Conservation (phyloP, 768 basidiomycete species). For the Macrolepiota albuminosa region DNA sequence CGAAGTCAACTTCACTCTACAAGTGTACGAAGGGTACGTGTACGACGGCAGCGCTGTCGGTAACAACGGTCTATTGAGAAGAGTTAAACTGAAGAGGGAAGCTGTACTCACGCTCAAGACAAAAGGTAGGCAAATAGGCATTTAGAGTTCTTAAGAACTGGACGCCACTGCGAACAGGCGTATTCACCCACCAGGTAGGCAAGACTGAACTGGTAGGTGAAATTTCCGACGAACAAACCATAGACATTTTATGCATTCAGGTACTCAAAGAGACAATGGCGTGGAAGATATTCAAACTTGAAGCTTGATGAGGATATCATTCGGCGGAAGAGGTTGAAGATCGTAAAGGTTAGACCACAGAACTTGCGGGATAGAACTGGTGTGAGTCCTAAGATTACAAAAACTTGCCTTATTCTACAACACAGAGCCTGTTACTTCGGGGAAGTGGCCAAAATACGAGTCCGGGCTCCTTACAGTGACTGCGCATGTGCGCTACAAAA, state of each 20-base stretch:
- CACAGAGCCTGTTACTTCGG: too few relatives aligned
- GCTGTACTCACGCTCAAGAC: conserved; percentile 3
- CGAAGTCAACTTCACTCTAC: background rate
- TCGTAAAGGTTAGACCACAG: too few relatives aligned
- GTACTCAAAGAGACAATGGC: conserved; percentile 1
- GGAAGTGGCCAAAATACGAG: too few relatives aligned
- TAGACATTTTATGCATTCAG: conserved; percentile 1
- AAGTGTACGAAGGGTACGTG: conserved; percentile 1
- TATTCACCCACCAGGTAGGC: conserved; percentile 4
- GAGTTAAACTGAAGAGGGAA: background rate
- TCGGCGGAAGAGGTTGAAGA: background rate
- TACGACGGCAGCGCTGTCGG: conserved; percentile 3
- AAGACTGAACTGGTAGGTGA: conserved; percentile 7
- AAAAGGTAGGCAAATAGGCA: background rate
- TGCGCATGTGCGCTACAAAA: background rate
- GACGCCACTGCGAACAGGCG: conserved; percentile 1
- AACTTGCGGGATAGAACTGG: too few relatives aligned
- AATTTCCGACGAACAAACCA: conserved; percentile 5
- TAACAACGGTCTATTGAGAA: conserved; percentile 4
- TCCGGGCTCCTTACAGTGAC: too few relatives aligned
- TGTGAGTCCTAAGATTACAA: too few relatives aligned
- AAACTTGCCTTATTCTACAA: too few relatives aligned
- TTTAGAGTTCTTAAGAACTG: conserved; percentile 6
- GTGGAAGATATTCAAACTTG: conserved; percentile 2
- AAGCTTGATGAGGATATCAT: background rate